phyloP scores from a whole-genome alignment of 352 stramenopile genomes.

The Sclerospora graminicola region DNA sequence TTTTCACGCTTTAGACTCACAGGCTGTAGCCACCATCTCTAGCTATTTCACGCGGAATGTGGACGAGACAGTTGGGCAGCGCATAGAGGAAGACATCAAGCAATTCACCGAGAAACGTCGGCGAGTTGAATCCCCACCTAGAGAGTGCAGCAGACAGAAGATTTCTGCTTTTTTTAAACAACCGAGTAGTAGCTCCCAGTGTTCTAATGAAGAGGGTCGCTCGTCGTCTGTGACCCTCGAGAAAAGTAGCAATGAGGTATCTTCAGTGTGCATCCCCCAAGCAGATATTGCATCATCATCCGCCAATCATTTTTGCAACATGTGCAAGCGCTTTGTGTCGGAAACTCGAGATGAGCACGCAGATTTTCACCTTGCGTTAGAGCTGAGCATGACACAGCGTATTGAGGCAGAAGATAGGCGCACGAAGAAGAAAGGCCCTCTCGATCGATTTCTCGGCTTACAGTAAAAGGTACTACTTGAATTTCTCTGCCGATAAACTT shows the following conservation, averaged over 20 bases:
- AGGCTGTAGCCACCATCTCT: slow-evolving; percentile 39
- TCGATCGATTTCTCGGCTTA: slow-evolving; percentile 35
- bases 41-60: slow-evolving; percentile 51
- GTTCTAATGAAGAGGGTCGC: neutral
- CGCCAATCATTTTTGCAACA: slow-evolving; percentile 21
- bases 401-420: slow-evolving; percentile 3
- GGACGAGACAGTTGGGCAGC: slow-evolving; percentile 3
- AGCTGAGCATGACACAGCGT: slow-evolving; percentile 24
- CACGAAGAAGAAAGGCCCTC: slow-evolving; percentile 21
- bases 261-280: slow-evolving; percentile 12
- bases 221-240: neutral
- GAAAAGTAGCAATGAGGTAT: slow-evolving; percentile 2
- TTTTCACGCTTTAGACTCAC: slow-evolving; percentile 43
- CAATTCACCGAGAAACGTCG: slow-evolving; percentile 13
- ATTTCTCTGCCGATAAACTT: too few species aligned
- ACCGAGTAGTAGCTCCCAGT: neutral
- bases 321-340: slow-evolving; percentile 23
- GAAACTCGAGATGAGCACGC: slow-evolving; percentile 34
- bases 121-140: slow-evolving; percentile 2
- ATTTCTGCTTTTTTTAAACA: slow-evolving; percentile 48
- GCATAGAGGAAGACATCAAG: slow-evolving; percentile 18
- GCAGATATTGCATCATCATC: neutral
- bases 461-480: too few species aligned
- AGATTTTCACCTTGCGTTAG: slow-evolving; percentile 50
- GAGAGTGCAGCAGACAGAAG: slow-evolving; percentile 29